phyloP scores from a whole-genome alignment of 495 filamentous ascomycete species.

The Xylaria telfairii region DNA sequence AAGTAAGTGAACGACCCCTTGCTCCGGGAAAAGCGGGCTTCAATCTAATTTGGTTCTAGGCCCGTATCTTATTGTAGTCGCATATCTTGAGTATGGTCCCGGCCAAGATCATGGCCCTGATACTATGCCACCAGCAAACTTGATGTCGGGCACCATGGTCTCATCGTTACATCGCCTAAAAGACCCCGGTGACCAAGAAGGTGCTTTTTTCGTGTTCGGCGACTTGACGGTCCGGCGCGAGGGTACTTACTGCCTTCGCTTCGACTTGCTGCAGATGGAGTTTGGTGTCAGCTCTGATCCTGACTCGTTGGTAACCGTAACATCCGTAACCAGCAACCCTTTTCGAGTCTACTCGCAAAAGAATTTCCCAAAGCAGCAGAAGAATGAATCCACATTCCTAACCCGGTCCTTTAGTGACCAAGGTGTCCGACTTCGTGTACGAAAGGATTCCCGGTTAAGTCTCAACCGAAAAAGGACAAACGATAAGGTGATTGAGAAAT shows the following conservation, averaged over 20 bases:
- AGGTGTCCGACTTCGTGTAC: constrained; percentile 84
- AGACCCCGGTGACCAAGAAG: constrained; percentile 89
- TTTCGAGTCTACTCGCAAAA: constrained; percentile 81
- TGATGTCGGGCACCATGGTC: constrained; percentile 72
- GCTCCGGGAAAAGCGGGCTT: background rate
- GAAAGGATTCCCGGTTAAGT: constrained; percentile 71
- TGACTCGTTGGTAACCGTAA: constrained; percentile 60
- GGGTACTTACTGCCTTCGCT: constrained; percentile 79
- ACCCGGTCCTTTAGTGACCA: constrained; percentile 95
- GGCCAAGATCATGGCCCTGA: constrained; percentile 51
- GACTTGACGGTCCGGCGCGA: constrained; percentile 87
- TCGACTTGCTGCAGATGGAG: constrained; percentile 84
- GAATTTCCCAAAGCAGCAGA: constrained; percentile 72
- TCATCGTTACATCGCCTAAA: constrained; percentile 94
- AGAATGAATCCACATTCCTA: constrained; percentile 89
- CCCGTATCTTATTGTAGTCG: constrained; percentile 87
- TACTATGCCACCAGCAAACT: constrained; percentile 64
- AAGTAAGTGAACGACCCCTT: constrained; percentile 45
- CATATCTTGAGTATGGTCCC: constrained; percentile 64
- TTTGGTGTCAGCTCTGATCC: constrained; percentile 43
- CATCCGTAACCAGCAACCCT: constrained; percentile 71
- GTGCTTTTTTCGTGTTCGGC: constrained; percentile 96
- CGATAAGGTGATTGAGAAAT: constrained; percentile 30
- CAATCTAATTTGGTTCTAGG: constrained; percentile 51
- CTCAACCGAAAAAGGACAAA: constrained; percentile 51